phyloP scores from a whole-genome alignment of 306 rosid species.

The Malus fusca region DNA sequence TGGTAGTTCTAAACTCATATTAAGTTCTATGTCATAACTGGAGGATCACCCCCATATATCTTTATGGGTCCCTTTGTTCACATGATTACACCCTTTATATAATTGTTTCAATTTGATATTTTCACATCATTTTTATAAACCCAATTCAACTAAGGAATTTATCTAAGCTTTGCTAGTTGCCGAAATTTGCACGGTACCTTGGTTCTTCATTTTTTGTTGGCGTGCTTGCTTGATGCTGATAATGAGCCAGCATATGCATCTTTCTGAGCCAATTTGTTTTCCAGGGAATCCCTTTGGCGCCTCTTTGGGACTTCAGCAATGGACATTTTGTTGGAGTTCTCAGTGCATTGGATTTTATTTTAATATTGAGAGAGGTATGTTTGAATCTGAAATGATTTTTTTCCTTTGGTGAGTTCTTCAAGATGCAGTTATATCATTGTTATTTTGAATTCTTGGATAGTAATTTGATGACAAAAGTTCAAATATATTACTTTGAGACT shows the following conservation, averaged over 20 bases:
- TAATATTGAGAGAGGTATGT: constrained; percentile 90
- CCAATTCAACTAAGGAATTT: neutral
- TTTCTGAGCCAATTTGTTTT: constrained; percentile 22
- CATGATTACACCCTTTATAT: neutral
- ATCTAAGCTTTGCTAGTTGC: neutral
- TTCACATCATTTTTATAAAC: neutral
- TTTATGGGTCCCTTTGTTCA: neutral
- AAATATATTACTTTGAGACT: neutral
- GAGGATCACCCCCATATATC: neutral
- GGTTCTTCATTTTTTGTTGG: neutral
- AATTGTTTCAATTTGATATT: neutral
- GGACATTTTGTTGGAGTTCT: constrained; percentile 96
- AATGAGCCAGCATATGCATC: constrained; percentile 14
- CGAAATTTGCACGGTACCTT: neutral
- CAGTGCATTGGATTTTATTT: constrained; percentile 85
- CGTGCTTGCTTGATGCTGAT: constrained; percentile 14
- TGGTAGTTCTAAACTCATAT: neutral
- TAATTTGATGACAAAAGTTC: neutral
- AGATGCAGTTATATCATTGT: constrained; percentile 9
- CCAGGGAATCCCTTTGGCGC: constrained; percentile 92
- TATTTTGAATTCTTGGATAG: neutral
- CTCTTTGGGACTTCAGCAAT: constrained; percentile 85
- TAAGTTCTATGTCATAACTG: neutral
- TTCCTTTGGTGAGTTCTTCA: constrained; percentile 16
- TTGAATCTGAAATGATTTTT: constrained; percentile 16